Evolutionary conservation across 805 yeast genomes (phyloP), one percentile per base, ranked within the genome.

Genomic region (Saturnispora saitoi): DNA sequence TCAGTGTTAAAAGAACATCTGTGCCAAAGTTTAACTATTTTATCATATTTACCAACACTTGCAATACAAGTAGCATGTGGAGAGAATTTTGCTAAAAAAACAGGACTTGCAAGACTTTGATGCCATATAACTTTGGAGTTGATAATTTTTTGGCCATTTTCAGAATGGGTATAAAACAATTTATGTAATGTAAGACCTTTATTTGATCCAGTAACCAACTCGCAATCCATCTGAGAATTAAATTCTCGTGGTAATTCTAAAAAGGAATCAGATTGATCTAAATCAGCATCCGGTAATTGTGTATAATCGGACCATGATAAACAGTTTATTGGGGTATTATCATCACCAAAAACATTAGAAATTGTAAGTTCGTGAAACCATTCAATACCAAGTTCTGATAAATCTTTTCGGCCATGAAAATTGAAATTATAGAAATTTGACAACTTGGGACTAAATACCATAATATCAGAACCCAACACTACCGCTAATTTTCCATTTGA

Each of bases 21-120:
- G 47, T 80, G 72, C 95, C 96, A 90, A 2, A 87, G 70, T 59
- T 86, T 87, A 28, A 86, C 80, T 12, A 84, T 68, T 32, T 71
- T 70, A 61, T 87, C 95, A 60, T 73, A 77, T 37, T 68, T 69
- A 0, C 85, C 81, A 34, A 76, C 72, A 43, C 83, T 74, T 8
- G 89, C 84, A 19, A 89, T 77, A 40, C 81, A 70, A 45, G 75
- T 73, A 0, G 88, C 77, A 54, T 85, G 84, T n/a, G 77, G 78
- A 0, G 95, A 78, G 22, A 86, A 75, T 29, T 71, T 68, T 4
- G 81, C 75, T 43, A 68, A 56, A 52, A 74, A 75, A 1, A 83
- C 80, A 0, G 90, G 83, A 28, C 71, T 71, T 0, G 91, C 79
- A 54, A 84, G 86, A 1, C 57, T 54, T 54, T 72, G 69, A 15